Percentiles rank a stretch among this genome's conserved stretches.
Conservation (phyloP, 176 grass and related monocot species). For the Melocanna baccifera region DNA sequence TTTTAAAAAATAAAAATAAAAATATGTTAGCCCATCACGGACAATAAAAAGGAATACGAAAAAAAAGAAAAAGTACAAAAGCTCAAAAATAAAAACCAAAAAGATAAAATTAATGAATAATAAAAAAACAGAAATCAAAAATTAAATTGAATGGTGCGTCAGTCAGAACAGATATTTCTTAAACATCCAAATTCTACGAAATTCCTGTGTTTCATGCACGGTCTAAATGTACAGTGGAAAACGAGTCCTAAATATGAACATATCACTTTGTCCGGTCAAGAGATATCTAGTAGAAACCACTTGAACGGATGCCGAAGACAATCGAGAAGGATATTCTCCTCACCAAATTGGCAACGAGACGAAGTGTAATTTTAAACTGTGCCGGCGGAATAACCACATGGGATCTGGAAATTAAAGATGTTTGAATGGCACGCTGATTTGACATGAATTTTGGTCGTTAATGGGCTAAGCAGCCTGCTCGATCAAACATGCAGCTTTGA, state of each 20-base stretch:
- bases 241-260: too few species aligned
- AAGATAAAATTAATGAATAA: too few species aligned
- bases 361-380: background rate
- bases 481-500: background rate
- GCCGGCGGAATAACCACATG: background rate
- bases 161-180: too few species aligned
- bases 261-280: background rate
- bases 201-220: background rate
- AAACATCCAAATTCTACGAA: too few species aligned
- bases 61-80: too few species aligned
- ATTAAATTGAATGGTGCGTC: too few species aligned
- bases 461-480: background rate
- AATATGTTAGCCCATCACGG: too few species aligned
- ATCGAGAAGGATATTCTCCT: background rate
- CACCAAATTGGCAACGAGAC: background rate
- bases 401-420: background rate
- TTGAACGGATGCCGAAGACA: background rate
- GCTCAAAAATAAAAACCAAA: too few species aligned
- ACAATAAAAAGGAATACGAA: too few species aligned
- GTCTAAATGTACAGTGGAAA: too few species aligned
- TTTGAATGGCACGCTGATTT: background rate
- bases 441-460: background rate
- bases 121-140: too few species aligned
- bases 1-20: too few species aligned
- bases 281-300: background rate